Conservation (phyloP, 208 protist species). For the Leishmania gerbilli region DNA sequence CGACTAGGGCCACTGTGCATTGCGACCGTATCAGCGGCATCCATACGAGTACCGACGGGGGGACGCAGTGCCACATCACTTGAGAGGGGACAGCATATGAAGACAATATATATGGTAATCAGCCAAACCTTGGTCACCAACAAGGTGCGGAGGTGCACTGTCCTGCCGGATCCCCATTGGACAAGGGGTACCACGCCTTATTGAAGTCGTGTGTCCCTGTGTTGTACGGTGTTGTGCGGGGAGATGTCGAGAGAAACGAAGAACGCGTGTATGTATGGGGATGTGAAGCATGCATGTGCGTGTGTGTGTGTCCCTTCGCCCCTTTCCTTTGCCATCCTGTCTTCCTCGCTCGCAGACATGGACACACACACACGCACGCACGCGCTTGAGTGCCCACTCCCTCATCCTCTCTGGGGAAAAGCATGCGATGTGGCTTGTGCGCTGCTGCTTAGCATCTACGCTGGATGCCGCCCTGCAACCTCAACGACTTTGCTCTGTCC, state of each 20-base stretch:
- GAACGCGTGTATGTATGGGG: background rate
- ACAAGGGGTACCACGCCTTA: background rate
- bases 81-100: background rate
- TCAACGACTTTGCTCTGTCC: background rate
- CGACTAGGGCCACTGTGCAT: background rate
- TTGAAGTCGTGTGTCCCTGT: background rate
- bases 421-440: background rate
- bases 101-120: background rate
- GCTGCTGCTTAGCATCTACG: background rate
- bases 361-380: background rate
- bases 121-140: background rate
- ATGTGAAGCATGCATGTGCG: background rate
- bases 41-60: background rate
- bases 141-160: background rate
- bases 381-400: background rate
- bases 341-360: background rate
- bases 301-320: slow-evolving; percentile 3
- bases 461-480: background rate
- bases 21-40: background rate
- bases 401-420: background rate
- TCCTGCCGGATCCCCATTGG: background rate
- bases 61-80: background rate
- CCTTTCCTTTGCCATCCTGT: background rate
- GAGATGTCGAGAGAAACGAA: background rate
- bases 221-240: background rate